phyloP scores from a whole-genome alignment of 495 filamentous ascomycete species.

The Penicillium waksmanii region DNA sequence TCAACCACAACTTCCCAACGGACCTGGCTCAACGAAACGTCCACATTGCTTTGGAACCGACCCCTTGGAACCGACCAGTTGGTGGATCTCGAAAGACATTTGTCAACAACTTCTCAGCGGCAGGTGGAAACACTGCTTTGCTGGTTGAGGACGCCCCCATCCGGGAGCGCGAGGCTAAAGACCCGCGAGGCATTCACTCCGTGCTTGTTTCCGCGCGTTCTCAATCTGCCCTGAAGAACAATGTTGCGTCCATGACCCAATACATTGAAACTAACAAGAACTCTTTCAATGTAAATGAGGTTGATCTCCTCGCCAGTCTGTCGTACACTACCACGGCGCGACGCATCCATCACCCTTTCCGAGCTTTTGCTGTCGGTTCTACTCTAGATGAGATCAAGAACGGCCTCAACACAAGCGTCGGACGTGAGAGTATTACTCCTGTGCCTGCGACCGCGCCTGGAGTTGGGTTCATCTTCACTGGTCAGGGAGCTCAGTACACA shows the following conservation, averaged over 20 bases:
- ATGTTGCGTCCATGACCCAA: slow-evolving; percentile 52
- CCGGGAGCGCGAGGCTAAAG: slow-evolving; percentile 44
- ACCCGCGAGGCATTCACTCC: slow-evolving; percentile 54
- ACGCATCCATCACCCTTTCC: slow-evolving; percentile 79
- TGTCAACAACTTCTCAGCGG: slow-evolving; percentile 70
- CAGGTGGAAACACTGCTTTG: slow-evolving; percentile 57
- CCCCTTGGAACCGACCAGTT: slow-evolving; percentile 65
- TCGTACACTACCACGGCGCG: slow-evolving; percentile 85
- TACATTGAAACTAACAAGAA: slow-evolving; percentile 56
- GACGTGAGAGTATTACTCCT: slow-evolving; percentile 30
- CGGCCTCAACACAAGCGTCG: slow-evolving; percentile 34
- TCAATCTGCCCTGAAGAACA: slow-evolving; percentile 57
- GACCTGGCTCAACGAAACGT: slow-evolving; percentile 77
- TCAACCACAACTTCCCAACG: slow-evolving; percentile 81
- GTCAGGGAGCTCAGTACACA: slow-evolving; percentile 62
- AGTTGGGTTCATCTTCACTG: slow-evolving; percentile 59
- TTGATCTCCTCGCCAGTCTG: slow-evolving; percentile 47
- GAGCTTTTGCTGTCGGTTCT: slow-evolving; percentile 62
- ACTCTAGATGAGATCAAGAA: slow-evolving; percentile 36
- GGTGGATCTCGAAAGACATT: slow-evolving; percentile 66
- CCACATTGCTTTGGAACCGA: slow-evolving; percentile 63
- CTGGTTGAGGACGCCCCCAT: slow-evolving; percentile 60
- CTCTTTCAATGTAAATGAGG: slow-evolving; percentile 41
- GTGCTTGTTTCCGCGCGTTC: slow-evolving; percentile 59
- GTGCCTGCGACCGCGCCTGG: slow-evolving; percentile 43